These are phyloP conservation scores for Fomes fomentarius DNA, from an alignment of 1,284 basidiomycete species.

Conservation along the genomic window DNA sequence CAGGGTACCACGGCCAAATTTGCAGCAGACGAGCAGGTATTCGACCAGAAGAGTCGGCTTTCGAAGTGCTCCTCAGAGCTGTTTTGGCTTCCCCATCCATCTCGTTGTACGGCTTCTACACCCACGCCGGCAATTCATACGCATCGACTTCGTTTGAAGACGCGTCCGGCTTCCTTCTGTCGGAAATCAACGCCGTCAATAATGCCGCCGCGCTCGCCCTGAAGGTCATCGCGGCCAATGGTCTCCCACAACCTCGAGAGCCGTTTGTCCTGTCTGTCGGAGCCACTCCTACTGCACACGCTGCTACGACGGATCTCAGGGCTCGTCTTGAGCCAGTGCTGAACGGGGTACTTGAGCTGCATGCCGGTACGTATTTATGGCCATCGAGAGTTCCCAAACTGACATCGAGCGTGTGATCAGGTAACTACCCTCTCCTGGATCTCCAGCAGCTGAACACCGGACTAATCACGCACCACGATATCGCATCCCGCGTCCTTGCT, in stretches of 20 bases:
- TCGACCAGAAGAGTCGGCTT: conserved; percentile 51
- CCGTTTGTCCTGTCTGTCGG: conserved; percentile 80
- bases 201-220: conserved; percentile 64
- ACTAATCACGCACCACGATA: conserved; percentile 56
- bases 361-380: conserved; percentile 57
- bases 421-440: conserved; percentile 85
- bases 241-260: conserved; percentile 36
- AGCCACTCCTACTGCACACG: conserved; percentile 86
- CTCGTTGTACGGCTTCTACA: conserved; percentile 83
- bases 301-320: conserved; percentile 59
- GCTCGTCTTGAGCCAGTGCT: conserved; percentile 50
- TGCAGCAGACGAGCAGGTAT: conserved; percentile 81
- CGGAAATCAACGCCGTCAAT: conserved; percentile 77
- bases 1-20: conserved; percentile 3
- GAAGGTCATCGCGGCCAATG: conserved; percentile 43
- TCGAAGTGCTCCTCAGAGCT: conserved; percentile 57
- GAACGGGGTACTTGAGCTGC: conserved; percentile 69
- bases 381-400: background rate
- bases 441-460: conserved; percentile 82
- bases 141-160: conserved; percentile 66
- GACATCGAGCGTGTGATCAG: conserved; percentile 35
- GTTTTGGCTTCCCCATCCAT: conserved; percentile 58
- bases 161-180: conserved; percentile 67
- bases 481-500: conserved; percentile 72
- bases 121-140: conserved; percentile 80